Percentiles rank a stretch among this genome's conserved stretches.
Conservation (phyloP, 1,139 yeast genomes). For the Magnusiomyces tetraspermus region DNA sequence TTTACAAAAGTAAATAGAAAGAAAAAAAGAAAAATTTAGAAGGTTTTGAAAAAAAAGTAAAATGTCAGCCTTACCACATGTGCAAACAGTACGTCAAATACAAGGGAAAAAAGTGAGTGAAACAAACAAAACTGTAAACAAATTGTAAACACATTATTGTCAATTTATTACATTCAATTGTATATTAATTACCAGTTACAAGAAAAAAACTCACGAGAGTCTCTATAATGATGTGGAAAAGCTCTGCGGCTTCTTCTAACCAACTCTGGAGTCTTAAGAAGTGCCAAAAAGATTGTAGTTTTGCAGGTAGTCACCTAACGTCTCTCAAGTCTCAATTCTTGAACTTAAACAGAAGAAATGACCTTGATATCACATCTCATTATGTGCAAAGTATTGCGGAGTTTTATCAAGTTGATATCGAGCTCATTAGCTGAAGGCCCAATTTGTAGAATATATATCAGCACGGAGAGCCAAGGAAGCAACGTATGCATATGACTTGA, state of each 20-base stretch:
- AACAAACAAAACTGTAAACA: too few relatives aligned
- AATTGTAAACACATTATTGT: too few relatives aligned
- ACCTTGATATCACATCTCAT: slow-evolving; percentile 80
- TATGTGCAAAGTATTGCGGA: slow-evolving; percentile 61
- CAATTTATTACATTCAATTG: too few relatives aligned
- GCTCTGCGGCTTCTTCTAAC: slow-evolving; percentile 50
- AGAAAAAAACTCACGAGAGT: too few relatives aligned
- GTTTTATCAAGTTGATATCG: slow-evolving; percentile 67
- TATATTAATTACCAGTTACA: too few relatives aligned
- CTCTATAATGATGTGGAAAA: slow-evolving; percentile 19
- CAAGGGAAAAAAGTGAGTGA: too few relatives aligned
- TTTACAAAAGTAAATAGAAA: too few relatives aligned
- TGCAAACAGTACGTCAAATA: too few relatives aligned
- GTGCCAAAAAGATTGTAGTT: slow-evolving; percentile 76
- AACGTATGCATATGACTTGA: slow-evolving; percentile 71
- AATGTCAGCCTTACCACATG: too few relatives aligned
- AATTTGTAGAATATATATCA: slow-evolving; percentile 66
- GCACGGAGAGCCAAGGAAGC: slow-evolving; percentile 65
- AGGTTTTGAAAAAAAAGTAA: too few relatives aligned
- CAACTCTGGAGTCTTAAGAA: slow-evolving; percentile 81
- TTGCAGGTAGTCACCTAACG: slow-evolving; percentile 51
- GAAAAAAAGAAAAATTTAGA: too few relatives aligned
- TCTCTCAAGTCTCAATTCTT: slow-evolving; percentile 53
- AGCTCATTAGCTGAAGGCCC: slow-evolving; percentile 80
- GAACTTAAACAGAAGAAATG: too few relatives aligned